phyloP scores from a whole-genome alignment of 495 filamentous ascomycete genomes.

The Aspergillus conjunctus region DNA sequence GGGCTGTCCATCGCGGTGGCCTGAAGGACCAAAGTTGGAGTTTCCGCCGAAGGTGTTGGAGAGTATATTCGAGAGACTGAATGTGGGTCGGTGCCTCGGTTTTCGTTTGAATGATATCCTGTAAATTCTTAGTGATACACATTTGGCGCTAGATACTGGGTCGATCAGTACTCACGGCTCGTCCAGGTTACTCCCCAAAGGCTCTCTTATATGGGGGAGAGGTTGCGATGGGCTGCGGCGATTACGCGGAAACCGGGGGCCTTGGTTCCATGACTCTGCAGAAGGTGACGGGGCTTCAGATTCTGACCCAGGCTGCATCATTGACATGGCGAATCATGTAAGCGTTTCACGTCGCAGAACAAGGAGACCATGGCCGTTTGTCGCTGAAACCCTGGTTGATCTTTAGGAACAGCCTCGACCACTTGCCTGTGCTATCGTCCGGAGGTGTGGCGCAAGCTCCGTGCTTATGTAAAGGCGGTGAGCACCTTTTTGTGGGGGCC shows the following conservation, averaged over 20 bases:
- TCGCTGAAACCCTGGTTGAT: conserved; percentile 21
- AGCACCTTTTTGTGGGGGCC: conserved; percentile 32
- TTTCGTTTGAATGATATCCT: conserved; percentile 86
- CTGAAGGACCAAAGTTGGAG: conserved; percentile 26
- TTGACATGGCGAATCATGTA: conserved; percentile 23
- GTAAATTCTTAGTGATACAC: not conserved
- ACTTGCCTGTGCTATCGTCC: conserved; percentile 10
- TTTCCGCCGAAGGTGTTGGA: conserved; percentile 25
- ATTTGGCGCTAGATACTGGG: conserved; percentile 13
- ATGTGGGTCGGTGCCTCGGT: conserved; percentile 62
- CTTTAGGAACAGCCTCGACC: not conserved
- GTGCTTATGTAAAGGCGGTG: conserved; percentile 41
- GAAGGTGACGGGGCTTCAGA: conserved; percentile 20
- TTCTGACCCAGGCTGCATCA: conserved; percentile 20
- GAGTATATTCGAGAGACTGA: conserved; percentile 60
- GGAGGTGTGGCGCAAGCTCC: conserved; percentile 36
- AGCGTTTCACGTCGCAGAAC: conserved; percentile 15
- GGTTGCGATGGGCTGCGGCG: conserved; percentile 13
- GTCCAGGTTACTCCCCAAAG: conserved; percentile 50
- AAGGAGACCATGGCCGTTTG: conserved; percentile 20
- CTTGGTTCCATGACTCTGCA: conserved; percentile 13
- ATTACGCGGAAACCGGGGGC: conserved; percentile 14
- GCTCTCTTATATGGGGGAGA: conserved; percentile 46
- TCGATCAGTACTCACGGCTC: conserved; percentile 41
- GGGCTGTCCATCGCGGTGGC: conserved; percentile 28